Evolutionary conservation across 768 basidiomycete species (phyloP), one percentile per base, ranked within the genome.

Genomic region (Paxillus involutus): DNA sequence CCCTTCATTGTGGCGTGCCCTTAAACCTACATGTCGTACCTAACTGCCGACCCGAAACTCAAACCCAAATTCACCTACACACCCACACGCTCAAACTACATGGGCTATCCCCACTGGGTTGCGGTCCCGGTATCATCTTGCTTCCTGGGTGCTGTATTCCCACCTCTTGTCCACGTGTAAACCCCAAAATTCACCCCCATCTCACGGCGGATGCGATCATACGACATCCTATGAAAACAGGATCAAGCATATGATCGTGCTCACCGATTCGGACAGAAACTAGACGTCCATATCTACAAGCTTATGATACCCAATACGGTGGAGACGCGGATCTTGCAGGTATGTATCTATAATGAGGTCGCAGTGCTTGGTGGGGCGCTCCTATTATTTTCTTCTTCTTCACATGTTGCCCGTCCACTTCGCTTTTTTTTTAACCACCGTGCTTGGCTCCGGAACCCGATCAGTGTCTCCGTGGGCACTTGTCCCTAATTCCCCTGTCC

Each of bases 191-290:
- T 10, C 37, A 13, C 5, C 14, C 19, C 50, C 40, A 37, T 16
- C 4, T 6, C n/a, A 52, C 17, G 39, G 13, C 44, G 43, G 29
- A 3, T 24, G 16, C 26, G 32, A 30, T 36, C 35, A 40, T 43
- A 45, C 21, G 17, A 45, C 21, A 41, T 41, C 37, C 36, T 14
- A 45, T 26, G 26, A 44, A 17, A 44, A 62, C 64, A 89, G 81
- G 93, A 96, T 58, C 95, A 98, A 73, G 94, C 94, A 0, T 96
- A 94, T 63, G 94, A 94, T 66, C 85, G 93, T 47, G 86, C 89
- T 6, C 93, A 95, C 77, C 86, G 91, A 50, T 85, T 91, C 53
- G 94, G 96, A 8, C 95, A 98, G 72, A 88, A 77, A 45, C 83
- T 86, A 26, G 82, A 88, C 56, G 95, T 97, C 39, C 83, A 88